Percentiles rank a stretch among this genome's conserved stretches.
Evolutionary conservation across 2,329 filamentous ascomycete species (phyloP).

Genomic region (Dichotomopilus funicola): DNA sequence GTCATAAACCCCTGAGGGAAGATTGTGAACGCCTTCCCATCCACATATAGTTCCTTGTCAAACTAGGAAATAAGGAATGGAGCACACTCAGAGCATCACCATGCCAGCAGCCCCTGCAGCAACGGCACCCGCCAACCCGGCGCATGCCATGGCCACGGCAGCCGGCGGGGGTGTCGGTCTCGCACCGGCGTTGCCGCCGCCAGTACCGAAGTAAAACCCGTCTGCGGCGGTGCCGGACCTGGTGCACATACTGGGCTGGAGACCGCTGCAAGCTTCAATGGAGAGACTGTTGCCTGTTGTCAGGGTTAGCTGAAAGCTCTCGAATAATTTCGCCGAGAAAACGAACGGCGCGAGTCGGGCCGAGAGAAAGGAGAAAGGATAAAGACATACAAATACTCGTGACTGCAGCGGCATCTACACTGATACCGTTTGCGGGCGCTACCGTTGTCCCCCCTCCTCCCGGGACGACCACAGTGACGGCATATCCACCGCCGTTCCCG

Average conservation of each 20-base stretch:
- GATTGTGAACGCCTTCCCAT: too few relatives aligned
- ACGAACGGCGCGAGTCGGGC: not conserved
- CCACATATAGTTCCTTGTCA: too few relatives aligned
- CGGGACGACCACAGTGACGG: slow-evolving; percentile 51
- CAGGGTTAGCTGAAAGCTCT: not conserved
- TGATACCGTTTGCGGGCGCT: slow-evolving; percentile 30
- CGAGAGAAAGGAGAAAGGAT: not conserved
- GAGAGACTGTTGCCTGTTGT: slow-evolving; percentile 39
- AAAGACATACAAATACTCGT: slow-evolving; percentile 43
- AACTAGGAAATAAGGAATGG: too few relatives aligned
- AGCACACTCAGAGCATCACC: slow-evolving; percentile 5
- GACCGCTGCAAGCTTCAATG: slow-evolving; percentile 42
- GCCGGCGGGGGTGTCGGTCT: slow-evolving; percentile 23
- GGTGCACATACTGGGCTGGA: slow-evolving; percentile 38
- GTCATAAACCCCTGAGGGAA: too few relatives aligned
- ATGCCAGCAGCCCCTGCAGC: slow-evolving; percentile 21
- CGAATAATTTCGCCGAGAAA: not conserved
- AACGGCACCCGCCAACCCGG: slow-evolving; percentile 22
- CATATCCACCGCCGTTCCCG: slow-evolving; percentile 35
- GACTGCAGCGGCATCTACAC: slow-evolving; percentile 40
- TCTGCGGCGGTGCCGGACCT: slow-evolving; percentile 20
- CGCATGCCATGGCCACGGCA: slow-evolving; percentile 9
- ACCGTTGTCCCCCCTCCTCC: slow-evolving; percentile 49
- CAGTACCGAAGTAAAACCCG: slow-evolving; percentile 26
- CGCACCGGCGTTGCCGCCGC: slow-evolving; percentile 21